phyloP scores from a whole-genome alignment of 371 early-diverging fungal genomes.

The Umbelopsis sp. region DNA sequence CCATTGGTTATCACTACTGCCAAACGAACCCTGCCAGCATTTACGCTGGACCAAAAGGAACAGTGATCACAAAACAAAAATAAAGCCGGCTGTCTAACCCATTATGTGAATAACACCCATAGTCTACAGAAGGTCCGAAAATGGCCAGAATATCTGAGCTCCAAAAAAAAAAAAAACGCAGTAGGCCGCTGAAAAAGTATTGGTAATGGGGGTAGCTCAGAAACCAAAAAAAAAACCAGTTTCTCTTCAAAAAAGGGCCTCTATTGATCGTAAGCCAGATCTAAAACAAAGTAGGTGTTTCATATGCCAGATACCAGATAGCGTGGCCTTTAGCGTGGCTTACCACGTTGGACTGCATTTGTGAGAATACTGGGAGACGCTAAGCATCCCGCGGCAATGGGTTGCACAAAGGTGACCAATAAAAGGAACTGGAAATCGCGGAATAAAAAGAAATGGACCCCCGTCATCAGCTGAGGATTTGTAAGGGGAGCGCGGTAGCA shows the following conservation, averaged over 20 bases:
- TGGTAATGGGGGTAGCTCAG: too few relatives aligned
- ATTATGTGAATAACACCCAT: too few relatives aligned
- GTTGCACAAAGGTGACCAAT: neutral
- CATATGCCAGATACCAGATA: neutral
- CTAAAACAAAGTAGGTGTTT: too few relatives aligned
- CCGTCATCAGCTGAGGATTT: too few relatives aligned
- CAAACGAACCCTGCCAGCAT: neutral
- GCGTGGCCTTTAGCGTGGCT: neutral
- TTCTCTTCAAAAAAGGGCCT: too few relatives aligned
- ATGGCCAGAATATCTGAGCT: neutral
- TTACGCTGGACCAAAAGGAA: neutral
- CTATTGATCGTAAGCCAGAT: too few relatives aligned
- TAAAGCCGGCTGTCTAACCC: neutral
- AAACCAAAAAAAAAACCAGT: too few relatives aligned
- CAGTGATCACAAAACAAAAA: neutral
- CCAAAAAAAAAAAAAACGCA: neutral
- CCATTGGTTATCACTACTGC: neutral
- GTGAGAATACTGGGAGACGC: neutral
- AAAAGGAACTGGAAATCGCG: slow-evolving; percentile 1
- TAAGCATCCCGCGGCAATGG: neutral
- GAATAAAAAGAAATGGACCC: neutral
- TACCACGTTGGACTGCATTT: neutral
- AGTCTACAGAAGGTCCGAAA: neutral
- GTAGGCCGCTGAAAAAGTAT: neutral
- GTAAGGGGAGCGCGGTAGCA: neutral